These are phyloP conservation scores for Zizania palustris DNA, from an alignment of 202 grass and related monocot genomes.

Conservation along the genomic window DNA sequence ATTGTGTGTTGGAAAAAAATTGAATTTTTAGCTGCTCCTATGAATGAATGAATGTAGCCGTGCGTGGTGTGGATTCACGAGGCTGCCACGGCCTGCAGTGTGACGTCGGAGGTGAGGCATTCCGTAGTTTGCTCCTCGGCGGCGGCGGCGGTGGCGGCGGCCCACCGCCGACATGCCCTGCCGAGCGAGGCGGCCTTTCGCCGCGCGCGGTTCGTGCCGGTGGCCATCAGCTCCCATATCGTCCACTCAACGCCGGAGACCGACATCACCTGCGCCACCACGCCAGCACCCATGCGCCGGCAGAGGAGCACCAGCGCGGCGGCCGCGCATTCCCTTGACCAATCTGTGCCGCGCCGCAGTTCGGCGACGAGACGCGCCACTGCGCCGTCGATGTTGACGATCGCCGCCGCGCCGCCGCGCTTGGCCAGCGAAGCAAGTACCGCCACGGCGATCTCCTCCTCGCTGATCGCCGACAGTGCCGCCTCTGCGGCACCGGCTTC, in stretches of 20 bases:
- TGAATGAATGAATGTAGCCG: slow-evolving; percentile 14
- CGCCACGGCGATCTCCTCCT: slow-evolving; percentile 54
- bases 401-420: slow-evolving; percentile 78
- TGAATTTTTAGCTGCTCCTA: background rate
- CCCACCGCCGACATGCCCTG: slow-evolving; percentile 76
- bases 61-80: slow-evolving; percentile 24
- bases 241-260: slow-evolving; percentile 76
- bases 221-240: slow-evolving; percentile 89
- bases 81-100: slow-evolving; percentile 19
- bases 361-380: slow-evolving; percentile 55
- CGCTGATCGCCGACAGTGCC: slow-evolving; percentile 39
- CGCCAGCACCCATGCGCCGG: slow-evolving; percentile 50
- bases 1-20: background rate
- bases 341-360: slow-evolving; percentile 75
- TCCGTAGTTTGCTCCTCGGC: slow-evolving; percentile 40
- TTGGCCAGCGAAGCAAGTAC: slow-evolving; percentile 65
- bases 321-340: slow-evolving; percentile 75
- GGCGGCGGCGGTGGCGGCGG: slow-evolving; percentile 32
- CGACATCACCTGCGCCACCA: slow-evolving; percentile 62
- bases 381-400: slow-evolving; percentile 48
- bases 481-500: slow-evolving; percentile 55
- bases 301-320: slow-evolving; percentile 78
- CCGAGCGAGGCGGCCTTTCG: slow-evolving; percentile 86
- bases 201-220: slow-evolving; percentile 69
- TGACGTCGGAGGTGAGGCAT: slow-evolving; percentile 32